A percentile compares a stretch with the other conserved stretches of the same genome.
These are phyloP conservation scores for Phialophora verrucosa DNA, from an alignment of 2,329 filamentous ascomycete species.

Conservation along the genomic window DNA sequence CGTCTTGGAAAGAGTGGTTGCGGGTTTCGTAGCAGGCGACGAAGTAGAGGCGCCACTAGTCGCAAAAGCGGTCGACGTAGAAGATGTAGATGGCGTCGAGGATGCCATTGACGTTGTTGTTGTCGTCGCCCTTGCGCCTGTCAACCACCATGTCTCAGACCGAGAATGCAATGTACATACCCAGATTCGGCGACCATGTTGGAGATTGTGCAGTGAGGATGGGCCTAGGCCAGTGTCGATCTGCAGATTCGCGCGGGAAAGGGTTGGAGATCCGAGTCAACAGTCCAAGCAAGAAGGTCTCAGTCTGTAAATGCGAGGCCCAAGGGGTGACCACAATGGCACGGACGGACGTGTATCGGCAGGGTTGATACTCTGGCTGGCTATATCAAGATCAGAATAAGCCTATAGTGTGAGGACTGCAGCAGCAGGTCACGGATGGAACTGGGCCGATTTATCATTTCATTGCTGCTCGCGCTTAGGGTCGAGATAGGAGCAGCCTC, in stretches of 20 bases:
- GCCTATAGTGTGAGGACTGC: slow-evolving; percentile 11
- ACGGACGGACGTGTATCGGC: not conserved
- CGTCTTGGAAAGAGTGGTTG: slow-evolving; percentile 24
- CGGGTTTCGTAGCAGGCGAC: slow-evolving; percentile 15
- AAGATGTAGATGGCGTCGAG: slow-evolving; percentile 4
- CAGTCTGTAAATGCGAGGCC: not conserved
- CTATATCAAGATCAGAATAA: slow-evolving; percentile 9
- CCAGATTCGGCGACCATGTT: slow-evolving; percentile 25
- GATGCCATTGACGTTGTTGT: slow-evolving; percentile 18
- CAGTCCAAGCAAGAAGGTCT: not conserved
- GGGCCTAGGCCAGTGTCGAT: not conserved
- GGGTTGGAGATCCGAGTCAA: not conserved
- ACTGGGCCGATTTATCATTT: slow-evolving; percentile 16
- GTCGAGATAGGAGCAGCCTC: slow-evolving; percentile 16
- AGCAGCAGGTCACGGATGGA: slow-evolving; percentile 12
- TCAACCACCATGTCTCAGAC: slow-evolving; percentile 30
- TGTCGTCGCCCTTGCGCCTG: slow-evolving; percentile 29
- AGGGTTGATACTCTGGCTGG: not conserved
- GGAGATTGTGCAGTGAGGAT: not conserved
- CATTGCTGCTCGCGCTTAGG: slow-evolving; percentile 1
- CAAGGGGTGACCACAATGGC: not conserved
- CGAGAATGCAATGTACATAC: slow-evolving; percentile 32
- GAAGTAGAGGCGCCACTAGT: slow-evolving; percentile 6
- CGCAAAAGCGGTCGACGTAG: slow-evolving; percentile 13
- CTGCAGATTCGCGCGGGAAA: not conserved